Percentiles rank a stretch among this genome's conserved stretches.
Evolutionary conservation across 257 asterid genomes (phyloP).

Genomic region (Salvia hispanica): DNA sequence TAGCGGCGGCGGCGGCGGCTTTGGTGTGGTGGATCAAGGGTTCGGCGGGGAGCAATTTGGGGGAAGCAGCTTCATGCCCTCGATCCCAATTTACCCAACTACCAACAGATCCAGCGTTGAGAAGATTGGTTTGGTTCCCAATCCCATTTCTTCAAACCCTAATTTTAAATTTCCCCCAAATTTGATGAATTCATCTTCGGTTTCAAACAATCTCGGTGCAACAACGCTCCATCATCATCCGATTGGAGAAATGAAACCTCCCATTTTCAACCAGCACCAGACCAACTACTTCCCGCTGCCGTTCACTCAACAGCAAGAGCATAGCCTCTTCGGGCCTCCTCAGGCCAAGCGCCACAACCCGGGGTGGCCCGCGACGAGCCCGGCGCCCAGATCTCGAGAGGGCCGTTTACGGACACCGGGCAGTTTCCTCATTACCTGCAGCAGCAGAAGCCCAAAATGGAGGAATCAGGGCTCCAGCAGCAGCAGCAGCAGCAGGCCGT

Average conservation of each 20-base stretch:
- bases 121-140: conserved; percentile 43
- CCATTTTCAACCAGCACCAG: conserved; percentile 55
- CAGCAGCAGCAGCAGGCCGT: conserved; percentile 60
- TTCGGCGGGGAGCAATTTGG: conserved; percentile 50
- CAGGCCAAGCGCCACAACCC: conserved; percentile 67
- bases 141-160: conserved; percentile 28
- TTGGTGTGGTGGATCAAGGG: conserved; percentile 73
- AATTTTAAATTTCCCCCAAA: conserved; percentile 39
- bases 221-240: conserved; percentile 40
- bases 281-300: conserved; percentile 62
- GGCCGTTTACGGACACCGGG: conserved; percentile 53
- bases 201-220: conserved; percentile 46
- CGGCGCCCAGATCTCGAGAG: conserved; percentile 46
- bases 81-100: conserved; percentile 43
- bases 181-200: conserved; percentile 38
- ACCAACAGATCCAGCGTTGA: conserved; percentile 42
- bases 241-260: conserved; percentile 57
- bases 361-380: conserved; percentile 42
- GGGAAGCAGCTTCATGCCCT: conserved; percentile 39
- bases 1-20: conserved; percentile 43
- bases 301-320: conserved; percentile 63
- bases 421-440: conserved; percentile 54
- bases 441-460: conserved; percentile 56
- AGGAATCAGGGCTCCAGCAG: conserved; percentile 53
- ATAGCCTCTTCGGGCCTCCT: conserved; percentile 51